Base-by-base conservation (phyloP, 2,329 filamentous ascomycete genomes). In the Chaetomium strumarium region DNA sequence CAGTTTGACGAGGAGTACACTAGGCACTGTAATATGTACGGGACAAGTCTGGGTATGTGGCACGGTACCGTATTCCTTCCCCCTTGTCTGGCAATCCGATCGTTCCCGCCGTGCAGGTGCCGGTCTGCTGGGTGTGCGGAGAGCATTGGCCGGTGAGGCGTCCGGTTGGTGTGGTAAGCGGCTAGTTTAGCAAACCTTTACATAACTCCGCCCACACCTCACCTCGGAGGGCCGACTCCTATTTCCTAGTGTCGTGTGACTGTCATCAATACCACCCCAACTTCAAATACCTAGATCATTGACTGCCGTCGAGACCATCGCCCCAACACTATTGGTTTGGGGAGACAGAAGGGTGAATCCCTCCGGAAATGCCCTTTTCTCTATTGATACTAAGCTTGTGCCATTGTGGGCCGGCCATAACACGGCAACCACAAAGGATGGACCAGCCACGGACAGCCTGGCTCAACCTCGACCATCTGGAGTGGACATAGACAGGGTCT, bases 171-270 rank as follows among this genome's bases (percentile, higher is more conserved):
- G 50, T 46, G 14, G 47, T 55, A 53, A 45, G 40, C 40, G 30
- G 42, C 41, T 19, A 24, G 49, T 58, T 58, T 58, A 56, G 52
- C 54, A 55, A 58, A 56, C 51, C 54, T 45, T 58, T 58, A 58
- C 56, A 56, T 58, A 55, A 56, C 33, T 11, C 20, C n/a, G 20
- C 7, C n/a, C 50, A 37, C 42, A 41, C 30, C n/a, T 37, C 30
- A 20, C 16, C 31, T 33, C 37, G 16, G 39, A n/a, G 36, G 29
- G 29, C 13, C 19, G 13, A 31, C 30, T 39, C 38, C 38, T 8
- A n/a, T 17, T 14, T 24, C 17, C 7, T 5, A 34, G 39, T 50
- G 52, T 55, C 52, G 49, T 42, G 43, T 57, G 52, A 55, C 37
- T 34, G 17, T 19, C 13, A 16, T 29, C 20, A 17, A 43, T 34